Evolutionary conservation across 2,329 filamentous ascomycete genomes (phyloP), one percentile per base, ranked within the genome.

Genomic region (Curvularia sp.): DNA sequence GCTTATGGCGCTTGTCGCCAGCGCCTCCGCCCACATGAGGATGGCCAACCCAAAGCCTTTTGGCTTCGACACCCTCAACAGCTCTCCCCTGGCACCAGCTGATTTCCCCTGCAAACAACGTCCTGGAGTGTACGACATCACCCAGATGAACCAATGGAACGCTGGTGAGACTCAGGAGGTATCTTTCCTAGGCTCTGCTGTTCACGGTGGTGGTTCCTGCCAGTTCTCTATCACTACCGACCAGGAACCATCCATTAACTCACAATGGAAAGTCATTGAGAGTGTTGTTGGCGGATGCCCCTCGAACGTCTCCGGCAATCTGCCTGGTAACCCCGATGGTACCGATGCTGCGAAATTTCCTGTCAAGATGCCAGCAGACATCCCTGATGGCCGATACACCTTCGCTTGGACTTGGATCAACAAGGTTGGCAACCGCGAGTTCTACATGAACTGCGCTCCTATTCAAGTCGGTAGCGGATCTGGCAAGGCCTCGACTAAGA

Each of bases 401-500:
- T 82, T 98, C 4, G 91, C 92, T 0, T 98, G 93, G 93, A 92
- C 92, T 0, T 98, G 95, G 95, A 87, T 96, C 78, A 98, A 98
- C 78, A 90, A 89, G 59, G 72, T 96, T 9, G 95, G 95, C 2
- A 97, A 97, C 81, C 89, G 93, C 0, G 95, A 98, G 75, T 92
- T 97, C 84, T 97, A 98, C 84, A 96, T 97, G 93, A 96, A 97
- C 84, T 99, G 94, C 68, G 92, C 90, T 0, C 87, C 91, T 0
- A 77, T 96, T 48, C 84, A 82, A 0, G 83, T 98, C 24, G 86
- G 85, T 0, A 79, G 77, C 4, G 78, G 79, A 22, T 74, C 77
- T 53, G 69, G 86, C 55, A 76, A 58, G 13, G 63, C 59, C 6
- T 65, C 67, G 1, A 42, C 65, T 2, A 52, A 50, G 1, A 58